Base-by-base conservation (phyloP, 805 yeast genomes). In the Nakazawaea holstii region DNA sequence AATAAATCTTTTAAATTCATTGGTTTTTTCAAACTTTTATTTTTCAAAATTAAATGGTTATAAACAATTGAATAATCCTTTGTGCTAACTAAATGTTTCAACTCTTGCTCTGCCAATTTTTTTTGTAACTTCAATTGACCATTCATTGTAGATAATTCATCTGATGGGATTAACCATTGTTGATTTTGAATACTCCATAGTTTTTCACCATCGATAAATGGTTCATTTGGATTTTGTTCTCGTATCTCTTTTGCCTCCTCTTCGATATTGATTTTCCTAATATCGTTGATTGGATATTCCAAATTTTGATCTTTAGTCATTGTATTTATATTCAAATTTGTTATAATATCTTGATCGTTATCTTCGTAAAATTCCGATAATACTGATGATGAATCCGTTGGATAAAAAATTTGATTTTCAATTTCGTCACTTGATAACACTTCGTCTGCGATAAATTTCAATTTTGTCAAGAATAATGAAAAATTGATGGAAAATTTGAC, bases 1-100 rank as follows among this genome's bases (percentile, higher is more conserved):
- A 89, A 60, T 37, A 86, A 79, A 60, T 89, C 96, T 49, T 70
- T 72, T 56, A 92, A 73, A 62, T 87, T 88, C 65, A 92, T 70
- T 13, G 90, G 87, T 48, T 70, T 70, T 56, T 79, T 82, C 56
- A 92, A 72, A 6, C 78, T 73, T 55, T 81, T 80, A 33, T 83
- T 82, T 57, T 84, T 83, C 39, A 83, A 77, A 27, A 91, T 84
- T 55, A 92, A 68, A 53, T 76, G 76, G 48, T 75, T 75, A 63
- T 89, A 92, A 8, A 92, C 74, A 17, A 77, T 73, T 3, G 77
- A 67, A 55, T 82, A 82, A 48, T 76, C 73, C 41, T 76, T 69
- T 64, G 15, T 79, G 71, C 40, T 76, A 63, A 49, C 66, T 54
- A 45, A 39, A 41, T 56, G 61, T 43, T 51, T 56, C 37, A 62